Conservation (phyloP, 768 basidiomycete species). For the Lactarius vividus region DNA sequence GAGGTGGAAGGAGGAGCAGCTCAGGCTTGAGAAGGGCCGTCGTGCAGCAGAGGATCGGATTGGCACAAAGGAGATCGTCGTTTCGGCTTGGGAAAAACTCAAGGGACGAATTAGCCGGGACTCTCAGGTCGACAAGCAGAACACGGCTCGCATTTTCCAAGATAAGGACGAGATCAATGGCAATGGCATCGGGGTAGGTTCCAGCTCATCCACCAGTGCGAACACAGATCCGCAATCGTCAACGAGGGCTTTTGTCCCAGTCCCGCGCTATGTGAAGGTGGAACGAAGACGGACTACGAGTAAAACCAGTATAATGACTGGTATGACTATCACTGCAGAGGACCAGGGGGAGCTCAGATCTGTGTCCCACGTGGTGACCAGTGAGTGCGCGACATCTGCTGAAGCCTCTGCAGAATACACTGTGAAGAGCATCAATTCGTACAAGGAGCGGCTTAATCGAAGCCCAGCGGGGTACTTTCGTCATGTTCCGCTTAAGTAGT, state of each 20-base stretch:
- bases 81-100: constrained; percentile 11
- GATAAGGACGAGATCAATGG: background rate
- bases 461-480: constrained; percentile 20
- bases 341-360: constrained; percentile 2
- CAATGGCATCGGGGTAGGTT: background rate
- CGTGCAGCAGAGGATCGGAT: background rate
- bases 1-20: constrained; percentile 1
- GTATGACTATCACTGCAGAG: background rate
- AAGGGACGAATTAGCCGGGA: constrained; percentile 12
- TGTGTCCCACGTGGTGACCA: background rate
- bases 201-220: too few species aligned
- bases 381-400: constrained; percentile 18
- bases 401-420: constrained; percentile 17
- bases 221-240: background rate
- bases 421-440: constrained; percentile 5
- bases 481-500: background rate
- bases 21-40: background rate
- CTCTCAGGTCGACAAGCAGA: background rate
- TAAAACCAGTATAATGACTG: background rate
- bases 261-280: background rate
- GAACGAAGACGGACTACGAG: background rate
- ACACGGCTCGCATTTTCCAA: background rate
- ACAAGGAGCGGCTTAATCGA: constrained; percentile 17
- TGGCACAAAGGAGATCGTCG: constrained; percentile 8
- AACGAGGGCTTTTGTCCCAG: background rate